Evolutionary conservation across 2,329 filamentous ascomycete species (phyloP), one percentile per base, ranked within the genome.

Genomic region (Graphium sp.): DNA sequence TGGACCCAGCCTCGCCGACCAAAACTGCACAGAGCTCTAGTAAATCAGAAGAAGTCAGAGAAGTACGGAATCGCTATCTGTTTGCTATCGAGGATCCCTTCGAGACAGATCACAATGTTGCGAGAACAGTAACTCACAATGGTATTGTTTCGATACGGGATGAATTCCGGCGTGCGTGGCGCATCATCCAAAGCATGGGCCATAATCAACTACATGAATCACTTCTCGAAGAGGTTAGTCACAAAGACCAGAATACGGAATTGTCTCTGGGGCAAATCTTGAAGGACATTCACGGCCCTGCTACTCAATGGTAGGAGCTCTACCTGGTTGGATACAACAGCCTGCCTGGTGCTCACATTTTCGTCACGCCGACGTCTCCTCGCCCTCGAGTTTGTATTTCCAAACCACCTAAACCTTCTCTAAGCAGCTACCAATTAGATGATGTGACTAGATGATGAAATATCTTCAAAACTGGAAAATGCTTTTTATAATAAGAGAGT

Each of bases 81-180:
- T 79, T 93, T 38, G 81, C 82, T 18, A 85, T 94, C 34, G 85
- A 93, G 46, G 85, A 93, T 46, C 85, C 85, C 0, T 93, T 93
- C 42, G 83, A 93, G 53, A 53, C 74, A 3, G 74, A 83, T 22
- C 83, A 93, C 50, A 94, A 93, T 40, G 78, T 93, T 19, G 85
- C 80, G 4, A 63, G 82, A 28, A 92, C 83, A 0, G 83, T 93
- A 1, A 84, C 77, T 6, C 79, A 87, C 42, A 68, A 74, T 34
- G 82, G 83, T 3, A 81, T 92, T 36, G 74, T 81, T 2, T 66
- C 75, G 1, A 89, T 92, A 34, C 63, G 81, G 22, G 77, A 89
- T 40, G 83, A 93, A 50, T 89, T 92, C 43, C 66, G 81, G 12
- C 66, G 83, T 13, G 82, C 81, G 3, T 80, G 79, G 68, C 59